Evolutionary conservation across 2,329 filamentous ascomycete genomes (phyloP).

Genomic region (Thielaviopsis ethacetica): DNA sequence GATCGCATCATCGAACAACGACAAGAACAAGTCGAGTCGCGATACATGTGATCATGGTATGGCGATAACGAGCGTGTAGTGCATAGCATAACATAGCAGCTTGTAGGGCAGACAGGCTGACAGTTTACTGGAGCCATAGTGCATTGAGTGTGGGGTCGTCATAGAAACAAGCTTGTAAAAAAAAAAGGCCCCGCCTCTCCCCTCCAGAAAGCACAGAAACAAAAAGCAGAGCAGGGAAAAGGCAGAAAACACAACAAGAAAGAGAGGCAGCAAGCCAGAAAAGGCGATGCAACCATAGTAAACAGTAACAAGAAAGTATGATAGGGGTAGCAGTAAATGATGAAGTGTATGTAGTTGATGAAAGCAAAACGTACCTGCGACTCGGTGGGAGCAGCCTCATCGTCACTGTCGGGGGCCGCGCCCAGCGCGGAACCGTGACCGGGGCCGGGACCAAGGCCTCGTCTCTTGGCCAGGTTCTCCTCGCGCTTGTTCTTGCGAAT

Average conservation of each 20-base stretch:
- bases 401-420: slow-evolving; percentile 87
- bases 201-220: background rate
- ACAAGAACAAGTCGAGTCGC: background rate
- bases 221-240: too few species aligned
- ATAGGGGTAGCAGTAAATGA: slow-evolving; percentile 6
- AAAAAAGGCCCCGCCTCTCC: slow-evolving; percentile 9
- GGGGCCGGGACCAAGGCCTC: slow-evolving; percentile 76
- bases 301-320: background rate
- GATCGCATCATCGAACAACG: background rate
- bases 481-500: slow-evolving; percentile 97
- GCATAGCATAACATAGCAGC: background rate
- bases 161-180: slow-evolving; percentile 10
- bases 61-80: background rate
- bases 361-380: slow-evolving; percentile 50
- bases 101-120: background rate
- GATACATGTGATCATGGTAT: background rate
- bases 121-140: background rate
- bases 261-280: background rate
- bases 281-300: background rate
- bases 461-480: slow-evolving; percentile 95
- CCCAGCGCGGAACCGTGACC: slow-evolving; percentile 68
- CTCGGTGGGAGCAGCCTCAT: slow-evolving; percentile 89
- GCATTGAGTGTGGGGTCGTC: slow-evolving; percentile 9
- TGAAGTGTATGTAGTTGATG: background rate
- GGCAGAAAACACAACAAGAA: background rate